Conservation (phyloP, 441 rosid species). For the Pelargonium australe region DNA sequence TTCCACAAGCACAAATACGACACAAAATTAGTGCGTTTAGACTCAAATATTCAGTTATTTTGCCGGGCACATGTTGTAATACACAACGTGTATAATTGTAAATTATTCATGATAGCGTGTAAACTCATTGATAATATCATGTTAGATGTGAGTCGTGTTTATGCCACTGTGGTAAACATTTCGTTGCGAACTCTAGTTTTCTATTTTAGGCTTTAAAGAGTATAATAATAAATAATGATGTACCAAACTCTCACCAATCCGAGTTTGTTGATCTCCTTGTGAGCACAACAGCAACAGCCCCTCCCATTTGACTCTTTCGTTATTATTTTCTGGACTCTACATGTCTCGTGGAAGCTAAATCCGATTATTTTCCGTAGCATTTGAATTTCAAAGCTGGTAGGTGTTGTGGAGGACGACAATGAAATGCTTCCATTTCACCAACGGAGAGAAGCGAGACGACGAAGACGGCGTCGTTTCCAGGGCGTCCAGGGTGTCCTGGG, state of each 20-base stretch:
- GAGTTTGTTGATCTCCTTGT: neutral
- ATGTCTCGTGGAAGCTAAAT: neutral
- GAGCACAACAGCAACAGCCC: neutral
- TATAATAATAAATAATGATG: no score
- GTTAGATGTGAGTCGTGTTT: no score
- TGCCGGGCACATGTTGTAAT: no score
- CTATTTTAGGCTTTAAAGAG: no score
- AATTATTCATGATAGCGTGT: no score
- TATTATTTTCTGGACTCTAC: neutral
- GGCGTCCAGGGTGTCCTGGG: conserved; percentile 70
- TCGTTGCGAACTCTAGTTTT: no score
- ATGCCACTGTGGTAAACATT: no score
- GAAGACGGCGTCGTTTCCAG: conserved; percentile 40
- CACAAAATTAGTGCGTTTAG: no score
- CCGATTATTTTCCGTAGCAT: neutral
- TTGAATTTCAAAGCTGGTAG: neutral
- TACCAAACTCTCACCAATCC: conserved; percentile 2
- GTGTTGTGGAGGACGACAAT: conserved; percentile 19
- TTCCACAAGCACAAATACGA: no score
- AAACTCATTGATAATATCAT: no score
- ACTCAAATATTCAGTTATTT: no score
- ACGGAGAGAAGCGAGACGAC: conserved; percentile 48
- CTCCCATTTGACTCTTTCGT: neutral
- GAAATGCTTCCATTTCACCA: conserved; percentile 93
- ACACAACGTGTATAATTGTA: no score